Percentiles rank a stretch among this genome's conserved stretches.
Conservation (phyloP, 495 filamentous ascomycete species). For the Neurospora tetraspora region DNA sequence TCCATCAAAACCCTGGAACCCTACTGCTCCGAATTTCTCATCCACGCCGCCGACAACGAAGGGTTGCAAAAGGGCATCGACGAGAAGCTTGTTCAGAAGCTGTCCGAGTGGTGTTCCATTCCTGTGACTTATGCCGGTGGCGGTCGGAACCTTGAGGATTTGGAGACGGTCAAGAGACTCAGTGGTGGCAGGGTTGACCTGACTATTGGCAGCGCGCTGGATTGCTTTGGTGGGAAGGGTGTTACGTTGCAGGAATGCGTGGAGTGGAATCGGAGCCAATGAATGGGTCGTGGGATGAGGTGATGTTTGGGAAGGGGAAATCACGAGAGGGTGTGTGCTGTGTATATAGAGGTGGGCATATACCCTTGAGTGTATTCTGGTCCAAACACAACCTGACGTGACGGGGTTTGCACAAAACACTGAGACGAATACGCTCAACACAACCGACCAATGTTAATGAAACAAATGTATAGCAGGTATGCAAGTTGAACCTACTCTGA, state of each 20-base stretch:
- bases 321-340: background rate
- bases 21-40: conserved; percentile 90
- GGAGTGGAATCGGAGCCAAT: conserved; percentile 59
- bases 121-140: conserved; percentile 96
- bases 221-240: conserved; percentile 84
- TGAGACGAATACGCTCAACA: too few relatives aligned
- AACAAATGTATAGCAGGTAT: background rate
- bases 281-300: background rate
- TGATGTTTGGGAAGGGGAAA: background rate
- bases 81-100: conserved; percentile 61
- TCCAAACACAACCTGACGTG: background rate
- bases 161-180: conserved; percentile 66
- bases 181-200: conserved; percentile 79
- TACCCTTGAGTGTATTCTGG: background rate
- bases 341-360: background rate
- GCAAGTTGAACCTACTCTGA: background rate
- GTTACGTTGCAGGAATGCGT: conserved; percentile 85
- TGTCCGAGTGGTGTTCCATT: conserved; percentile 78
- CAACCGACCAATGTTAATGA: background rate
- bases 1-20: conserved; percentile 71
- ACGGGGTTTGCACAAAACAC: too few relatives aligned
- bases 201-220: conserved; percentile 91
- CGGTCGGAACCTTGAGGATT: conserved; percentile 66
- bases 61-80: conserved; percentile 87
- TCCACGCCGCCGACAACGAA: conserved; percentile 98